phyloP scores from a whole-genome alignment of 345 rosid species.

The Corymbia maculata region DNA sequence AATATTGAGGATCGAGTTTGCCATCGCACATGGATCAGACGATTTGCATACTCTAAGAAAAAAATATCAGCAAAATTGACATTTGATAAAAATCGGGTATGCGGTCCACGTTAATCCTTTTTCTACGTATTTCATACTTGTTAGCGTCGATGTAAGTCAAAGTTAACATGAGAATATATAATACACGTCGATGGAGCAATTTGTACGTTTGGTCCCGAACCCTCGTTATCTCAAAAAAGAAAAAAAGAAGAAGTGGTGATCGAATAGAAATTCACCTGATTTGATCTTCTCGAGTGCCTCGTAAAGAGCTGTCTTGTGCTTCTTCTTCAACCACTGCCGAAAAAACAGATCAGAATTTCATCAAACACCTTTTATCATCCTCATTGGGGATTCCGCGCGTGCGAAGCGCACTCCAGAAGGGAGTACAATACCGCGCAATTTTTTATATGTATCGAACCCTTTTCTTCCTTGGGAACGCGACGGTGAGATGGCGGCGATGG shows the following conservation, averaged over 20 bases:
- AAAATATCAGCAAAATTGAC: not conserved
- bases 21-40: not conserved
- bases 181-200: not conserved
- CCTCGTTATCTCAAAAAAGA: not conserved
- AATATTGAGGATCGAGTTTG: not conserved
- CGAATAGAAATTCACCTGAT: not conserved
- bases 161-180: not conserved
- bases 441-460: not conserved
- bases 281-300: constrained; percentile 13
- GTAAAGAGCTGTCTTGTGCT: constrained; percentile 4
- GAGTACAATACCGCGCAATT: not conserved
- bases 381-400: not conserved
- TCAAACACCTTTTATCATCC: not conserved
- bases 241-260: not conserved
- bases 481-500: not conserved
- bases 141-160: not conserved
- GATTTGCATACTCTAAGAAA: not conserved
- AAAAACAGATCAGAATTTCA: not conserved
- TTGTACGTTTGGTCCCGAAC: not conserved
- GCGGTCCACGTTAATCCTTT: not conserved
- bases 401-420: not conserved
- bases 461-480: not conserved
- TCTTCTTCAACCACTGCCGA: constrained; percentile 6
- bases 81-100: not conserved
- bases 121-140: not conserved